Base-by-base conservation (phyloP, 2,329 filamentous ascomycete species). In the Exophiala dermatitidis region DNA sequence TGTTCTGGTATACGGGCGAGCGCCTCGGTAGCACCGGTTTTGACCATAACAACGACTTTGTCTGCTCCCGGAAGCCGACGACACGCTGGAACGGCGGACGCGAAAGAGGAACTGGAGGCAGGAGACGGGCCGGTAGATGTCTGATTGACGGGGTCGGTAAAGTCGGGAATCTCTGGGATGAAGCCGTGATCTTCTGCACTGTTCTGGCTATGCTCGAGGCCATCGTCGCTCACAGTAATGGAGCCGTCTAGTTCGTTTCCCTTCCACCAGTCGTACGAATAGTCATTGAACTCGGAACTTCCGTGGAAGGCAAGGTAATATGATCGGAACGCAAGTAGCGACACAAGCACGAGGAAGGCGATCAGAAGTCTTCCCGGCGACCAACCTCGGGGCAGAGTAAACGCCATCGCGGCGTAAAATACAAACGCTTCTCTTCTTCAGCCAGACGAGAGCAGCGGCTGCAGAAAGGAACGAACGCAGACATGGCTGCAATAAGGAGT, bases 11-110 rank as follows among this genome's bases (percentile, higher is more conserved):
- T 65, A 43, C 73, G 75, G 31, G 73, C 68, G 53, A 72, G 77
- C 12, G 76, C 67, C 62, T 81, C 78, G 37, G 76, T 77, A 2
- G 78, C 77, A 34, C 79, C 78, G 2, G 79, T 82, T 67, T 81
- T 81, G 66, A 82, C 74, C 44, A 81, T 66, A 29, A 81, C 67
- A 19, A 59, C 57, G 8, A 59, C 57, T 29, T 57, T 54, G 42
- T 59, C 57, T 38, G 57, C 57, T 31, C 57, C 57, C 29, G 57
- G 57, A 1, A 59, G 30, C 44, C 50, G 53, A 37, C 57, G 57
- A 34, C 57, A 59, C 4, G 52, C 34, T 10, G 57, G 57, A 4
- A 55, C 29, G 8, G 34, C 28, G 19, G 52, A 12, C 19, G 40
- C 34, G 4, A 12, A 29, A 29, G 53, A 19, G 12, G 52, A 26